Conservation (phyloP, 2,329 filamentous ascomycete species). For the Trichoderma simmonsii region DNA sequence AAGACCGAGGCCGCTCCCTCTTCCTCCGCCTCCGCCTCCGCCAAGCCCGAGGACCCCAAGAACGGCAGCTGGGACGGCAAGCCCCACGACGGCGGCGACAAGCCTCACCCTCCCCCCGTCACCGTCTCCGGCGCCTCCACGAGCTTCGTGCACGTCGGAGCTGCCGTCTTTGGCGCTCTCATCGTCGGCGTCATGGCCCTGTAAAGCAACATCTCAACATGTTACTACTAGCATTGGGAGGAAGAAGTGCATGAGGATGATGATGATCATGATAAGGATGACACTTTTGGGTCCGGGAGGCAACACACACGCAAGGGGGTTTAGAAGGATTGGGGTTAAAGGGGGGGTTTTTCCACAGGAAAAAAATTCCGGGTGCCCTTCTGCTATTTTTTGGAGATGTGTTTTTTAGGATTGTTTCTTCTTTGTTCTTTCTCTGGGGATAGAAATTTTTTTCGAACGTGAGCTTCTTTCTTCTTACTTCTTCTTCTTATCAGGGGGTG, state of each 20-base stretch:
- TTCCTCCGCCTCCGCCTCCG: too few relatives aligned
- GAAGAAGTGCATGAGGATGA: not conserved
- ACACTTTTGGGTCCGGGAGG: not conserved
- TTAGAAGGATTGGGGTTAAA: not conserved
- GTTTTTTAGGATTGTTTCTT: not conserved
- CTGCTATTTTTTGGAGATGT: not conserved
- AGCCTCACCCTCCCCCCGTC: conserved; percentile 5
- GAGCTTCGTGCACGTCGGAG: conserved; percentile 22
- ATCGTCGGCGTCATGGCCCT: conserved; percentile 30
- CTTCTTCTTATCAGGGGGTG: not conserved
- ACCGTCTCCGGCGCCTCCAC: conserved; percentile 22
- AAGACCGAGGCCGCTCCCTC: not conserved
- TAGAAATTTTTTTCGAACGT: not conserved
- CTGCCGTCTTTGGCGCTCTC: conserved; percentile 29
- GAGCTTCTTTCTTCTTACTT: not conserved
- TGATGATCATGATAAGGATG: not conserved
- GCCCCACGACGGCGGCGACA: too few relatives aligned
- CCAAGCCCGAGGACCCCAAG: not conserved
- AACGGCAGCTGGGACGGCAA: not conserved
- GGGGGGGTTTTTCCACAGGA: not conserved
- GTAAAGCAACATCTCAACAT: conserved; percentile 22
- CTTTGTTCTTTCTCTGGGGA: conserved; percentile 8
- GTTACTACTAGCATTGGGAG: not conserved
- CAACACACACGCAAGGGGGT: not conserved
- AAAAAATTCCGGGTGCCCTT: not conserved